Evolutionary conservation across 2,329 filamentous ascomycete species (phyloP), one percentile per base, ranked within the genome.

Genomic region (Allantophomopsis cytisporea): DNA sequence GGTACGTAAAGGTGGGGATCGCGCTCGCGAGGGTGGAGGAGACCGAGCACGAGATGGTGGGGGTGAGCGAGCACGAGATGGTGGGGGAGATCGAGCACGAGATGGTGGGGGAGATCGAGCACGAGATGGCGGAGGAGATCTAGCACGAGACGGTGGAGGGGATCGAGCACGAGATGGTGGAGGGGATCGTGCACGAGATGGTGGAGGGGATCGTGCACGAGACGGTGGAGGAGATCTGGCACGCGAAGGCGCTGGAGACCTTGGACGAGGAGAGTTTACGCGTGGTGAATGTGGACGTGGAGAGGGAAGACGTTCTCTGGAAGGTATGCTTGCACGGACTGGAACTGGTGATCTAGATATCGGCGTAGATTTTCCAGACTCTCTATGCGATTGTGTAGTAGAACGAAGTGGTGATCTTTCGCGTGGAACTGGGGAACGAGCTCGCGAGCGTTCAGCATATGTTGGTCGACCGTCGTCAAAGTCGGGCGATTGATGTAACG

Each of bases 401-500:
- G n/a, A 44, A 15, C 35, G 15, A 30, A 41, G 37, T 15, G 52
- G 53, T 33, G 52, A 54, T 31, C 48, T 47, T 31, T 50, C 47
- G 39, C 48, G 50, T 21, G 39, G 37, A 31, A 46, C 41, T 35
- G 50, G 53, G 7, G 54, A 54, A 5, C 49, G 49, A 33, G 44
- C 44, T 45, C 51, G 47, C 13, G 43, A 31, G 18, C 38, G 39
- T 5, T 45, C 43, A 31, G 54, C 51, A 20, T 18, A 52, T 47
- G 10, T 15, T 34, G 8, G 31, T 34, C 16, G 31, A 34, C 6
- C 11, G 10, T 34, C 23, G 11, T 28, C 23, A 10, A 28, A 28
- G 11, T 28, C 23, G 41, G 56, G 46, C 14, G 55, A 50, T 43
- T 60, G 47, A 31, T 61, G 53, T 14, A 65, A 50, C 36, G 60